Evolutionary conservation across 306 rosid genomes (phyloP).

Genomic region (Cucumis sativus): Cucumber_9930_V3 NC_026656.2:999001-999500

Average conservation of each 20-base stretch:
- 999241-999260: conserved; percentile 1
- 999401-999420: not conserved
- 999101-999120: not conserved
- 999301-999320: not conserved
- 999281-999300: not conserved
- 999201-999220: conserved; percentile 8
- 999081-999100: too few species aligned
- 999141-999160: too few species aligned
- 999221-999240: conserved; percentile 11
- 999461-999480: not conserved
- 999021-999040: too few species aligned
- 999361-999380: not conserved
- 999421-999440: not conserved
- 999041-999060: too few species aligned
- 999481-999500: conserved; percentile 23
- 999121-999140: too few species aligned
- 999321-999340: not conserved
- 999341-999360: not conserved
- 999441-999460: conserved; percentile 27
- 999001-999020: too few species aligned
- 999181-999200: not conserved
- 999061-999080: not conserved
- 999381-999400: not conserved
- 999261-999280: conserved; percentile 1
- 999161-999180: not conserved